Evolutionary conservation across 2,329 filamentous ascomycete species (phyloP).

Genomic region (Cordyceps farinosa): DNA sequence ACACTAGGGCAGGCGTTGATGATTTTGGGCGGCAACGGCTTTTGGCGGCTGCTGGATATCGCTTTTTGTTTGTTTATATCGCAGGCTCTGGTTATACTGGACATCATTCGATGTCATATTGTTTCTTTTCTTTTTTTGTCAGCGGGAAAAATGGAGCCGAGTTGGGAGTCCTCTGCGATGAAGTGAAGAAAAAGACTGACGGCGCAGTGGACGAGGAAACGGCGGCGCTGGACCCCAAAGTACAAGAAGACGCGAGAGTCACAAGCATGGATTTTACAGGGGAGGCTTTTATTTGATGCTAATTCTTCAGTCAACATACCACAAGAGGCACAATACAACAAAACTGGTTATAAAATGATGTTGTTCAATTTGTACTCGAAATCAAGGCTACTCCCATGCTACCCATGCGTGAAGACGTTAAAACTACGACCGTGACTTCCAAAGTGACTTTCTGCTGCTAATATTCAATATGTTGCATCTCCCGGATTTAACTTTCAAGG

Average conservation of each 20-base stretch:
- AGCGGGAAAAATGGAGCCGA: not conserved
- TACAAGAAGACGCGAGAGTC: not conserved
- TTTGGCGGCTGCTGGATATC: not conserved
- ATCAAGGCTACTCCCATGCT: slow-evolving; percentile 7
- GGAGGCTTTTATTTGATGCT: not conserved
- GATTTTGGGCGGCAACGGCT: not conserved
- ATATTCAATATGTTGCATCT: too few species aligned
- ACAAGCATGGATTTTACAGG: not conserved
- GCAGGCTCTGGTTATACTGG: slow-evolving; percentile 2
- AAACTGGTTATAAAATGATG: not conserved
- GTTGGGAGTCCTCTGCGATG: not conserved
- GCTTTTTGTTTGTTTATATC: not conserved
- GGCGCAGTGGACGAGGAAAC: not conserved
- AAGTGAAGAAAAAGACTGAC: not conserved
- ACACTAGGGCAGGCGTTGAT: slow-evolving; percentile 12
- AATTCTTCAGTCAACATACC: not conserved
- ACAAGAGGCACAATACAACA: not conserved
- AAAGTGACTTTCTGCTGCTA: not conserved
- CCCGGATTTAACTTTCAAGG: slow-evolving; percentile 32
- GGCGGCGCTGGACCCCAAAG: not conserved
- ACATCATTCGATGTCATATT: not conserved
- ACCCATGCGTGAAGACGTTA: not conserved
- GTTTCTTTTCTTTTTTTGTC: not conserved
- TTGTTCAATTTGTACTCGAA: not conserved
- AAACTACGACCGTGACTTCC: not conserved